Conservation (phyloP, 805 yeast species). For the Metschnikowia chrysomelidarum region DNA sequence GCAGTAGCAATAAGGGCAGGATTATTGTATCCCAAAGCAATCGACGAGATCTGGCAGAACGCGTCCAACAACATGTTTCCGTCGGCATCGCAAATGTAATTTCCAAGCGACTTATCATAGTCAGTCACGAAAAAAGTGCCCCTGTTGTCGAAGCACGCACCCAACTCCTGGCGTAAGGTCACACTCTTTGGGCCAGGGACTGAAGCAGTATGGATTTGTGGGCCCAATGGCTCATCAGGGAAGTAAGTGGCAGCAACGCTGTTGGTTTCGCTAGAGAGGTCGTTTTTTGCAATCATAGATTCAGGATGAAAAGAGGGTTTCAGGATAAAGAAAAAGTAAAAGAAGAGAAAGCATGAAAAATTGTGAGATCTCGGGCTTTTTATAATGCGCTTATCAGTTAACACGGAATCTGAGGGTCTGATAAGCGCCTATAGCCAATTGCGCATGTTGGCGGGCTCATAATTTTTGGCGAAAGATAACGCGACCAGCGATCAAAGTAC, state of each 20-base stretch:
- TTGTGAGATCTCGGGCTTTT: no score
- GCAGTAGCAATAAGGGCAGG: constrained; percentile 41
- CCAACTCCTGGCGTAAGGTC: constrained; percentile 32
- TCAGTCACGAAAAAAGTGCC: constrained; percentile 43
- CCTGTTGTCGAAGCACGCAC: constrained; percentile 39
- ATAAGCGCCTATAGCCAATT: no score
- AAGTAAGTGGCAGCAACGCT: constrained; percentile 31
- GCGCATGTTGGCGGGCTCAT: no score
- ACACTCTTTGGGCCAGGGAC: constrained; percentile 41
- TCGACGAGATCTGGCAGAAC: constrained; percentile 43
- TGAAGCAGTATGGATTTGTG: constrained; percentile 25
- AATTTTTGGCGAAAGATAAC: no score
- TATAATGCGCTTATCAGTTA: no score
- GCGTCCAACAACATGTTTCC: constrained; percentile 42
- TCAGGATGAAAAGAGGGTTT: no score
- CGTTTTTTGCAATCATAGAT: no score
- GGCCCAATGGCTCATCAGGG: constrained; percentile 37
- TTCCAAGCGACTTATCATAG: constrained; percentile 38
- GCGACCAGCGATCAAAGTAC: no score
- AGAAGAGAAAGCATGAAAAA: no score
- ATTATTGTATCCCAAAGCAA: constrained; percentile 44
- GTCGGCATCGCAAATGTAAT: constrained; percentile 42
- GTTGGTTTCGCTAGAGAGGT: no score
- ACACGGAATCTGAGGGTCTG: no score
- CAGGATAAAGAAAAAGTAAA: no score